phyloP scores from a whole-genome alignment of 2,329 filamentous ascomycete species.

The Leptographium wingfieldii region DNA sequence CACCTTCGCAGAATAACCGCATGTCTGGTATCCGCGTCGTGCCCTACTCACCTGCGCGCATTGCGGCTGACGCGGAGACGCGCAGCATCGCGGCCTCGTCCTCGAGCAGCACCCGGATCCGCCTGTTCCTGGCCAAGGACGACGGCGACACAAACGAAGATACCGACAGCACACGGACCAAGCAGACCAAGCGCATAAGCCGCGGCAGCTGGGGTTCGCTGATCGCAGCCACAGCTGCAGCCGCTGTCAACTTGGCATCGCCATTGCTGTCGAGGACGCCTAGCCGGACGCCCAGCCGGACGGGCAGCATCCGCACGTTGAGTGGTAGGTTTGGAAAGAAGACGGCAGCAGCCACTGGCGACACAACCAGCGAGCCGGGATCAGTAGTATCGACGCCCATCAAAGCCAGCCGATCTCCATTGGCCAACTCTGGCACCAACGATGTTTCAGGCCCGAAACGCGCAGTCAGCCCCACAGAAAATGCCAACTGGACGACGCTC shows the following conservation, averaged over 20 bases:
- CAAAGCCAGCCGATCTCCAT: constrained; percentile 20
- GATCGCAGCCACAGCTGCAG: constrained; percentile 3
- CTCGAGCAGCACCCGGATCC: constrained; percentile 3
- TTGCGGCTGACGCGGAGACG: constrained; percentile 14
- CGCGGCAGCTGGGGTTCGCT: constrained; percentile 9
- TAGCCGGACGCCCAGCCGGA: not conserved
- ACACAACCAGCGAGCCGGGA: constrained; percentile 16
- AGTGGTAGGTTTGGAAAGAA: constrained; percentile 10
- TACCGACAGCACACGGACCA: not conserved
- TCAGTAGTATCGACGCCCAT: constrained; percentile 23
- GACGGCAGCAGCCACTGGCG: constrained; percentile 15
- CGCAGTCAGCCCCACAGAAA: not conserved
- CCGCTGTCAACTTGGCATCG: not conserved
- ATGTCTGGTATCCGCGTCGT: constrained; percentile 32
- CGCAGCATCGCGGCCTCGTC: not conserved
- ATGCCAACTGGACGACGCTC: constrained; percentile 7
- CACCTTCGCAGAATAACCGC: constrained; percentile 28
- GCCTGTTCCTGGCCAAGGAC: not conserved
- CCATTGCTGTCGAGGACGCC: not conserved
- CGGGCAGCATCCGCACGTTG: not conserved
- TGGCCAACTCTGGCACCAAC: constrained; percentile 23
- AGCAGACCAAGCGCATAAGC: constrained; percentile 4
- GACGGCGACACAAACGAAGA: constrained; percentile 2
- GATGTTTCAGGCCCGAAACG: constrained; percentile 34
- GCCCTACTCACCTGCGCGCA: constrained; percentile 33